Evolutionary conservation across 441 rosid species (phyloP).

Genomic region (Brassica balearica): DNA sequence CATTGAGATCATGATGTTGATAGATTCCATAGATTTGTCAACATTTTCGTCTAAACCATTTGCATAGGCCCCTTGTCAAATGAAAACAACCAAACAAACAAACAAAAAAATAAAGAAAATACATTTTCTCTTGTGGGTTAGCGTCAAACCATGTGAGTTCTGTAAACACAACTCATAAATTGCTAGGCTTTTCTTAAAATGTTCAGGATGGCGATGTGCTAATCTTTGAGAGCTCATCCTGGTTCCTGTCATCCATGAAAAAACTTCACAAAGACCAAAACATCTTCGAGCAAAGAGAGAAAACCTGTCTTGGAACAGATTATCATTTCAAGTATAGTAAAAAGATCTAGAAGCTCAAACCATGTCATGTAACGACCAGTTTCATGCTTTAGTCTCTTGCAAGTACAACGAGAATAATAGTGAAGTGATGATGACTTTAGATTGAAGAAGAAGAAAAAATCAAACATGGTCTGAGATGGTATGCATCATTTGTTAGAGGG

Average conservation of each 20-base stretch:
- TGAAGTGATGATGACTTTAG: neutral
- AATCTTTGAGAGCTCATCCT: slow-evolving; percentile 10
- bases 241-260: neutral
- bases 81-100: slow-evolving; percentile 1
- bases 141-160: slow-evolving; percentile 3
- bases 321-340: neutral
- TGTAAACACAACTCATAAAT: neutral
- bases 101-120: neutral
- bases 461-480: neutral
- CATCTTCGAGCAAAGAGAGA: slow-evolving; percentile 16
- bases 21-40: slow-evolving; percentile 12
- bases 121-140: neutral
- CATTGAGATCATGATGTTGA: slow-evolving; percentile 18
- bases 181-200: neutral
- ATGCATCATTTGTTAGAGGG: neutral
- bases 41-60: slow-evolving; percentile 29
- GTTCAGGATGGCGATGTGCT: slow-evolving; percentile 1
- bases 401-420: slow-evolving; percentile 1
- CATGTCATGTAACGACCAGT: slow-evolving; percentile 4
- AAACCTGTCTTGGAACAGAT: neutral
- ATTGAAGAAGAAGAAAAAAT: neutral
- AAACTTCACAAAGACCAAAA: slow-evolving; percentile 2
- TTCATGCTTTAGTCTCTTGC: neutral
- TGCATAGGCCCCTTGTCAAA: neutral
- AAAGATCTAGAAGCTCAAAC: neutral